Evolutionary conservation across 352 stramenopile genomes (phyloP).

Genomic region (Pythium monospermum): DNA sequence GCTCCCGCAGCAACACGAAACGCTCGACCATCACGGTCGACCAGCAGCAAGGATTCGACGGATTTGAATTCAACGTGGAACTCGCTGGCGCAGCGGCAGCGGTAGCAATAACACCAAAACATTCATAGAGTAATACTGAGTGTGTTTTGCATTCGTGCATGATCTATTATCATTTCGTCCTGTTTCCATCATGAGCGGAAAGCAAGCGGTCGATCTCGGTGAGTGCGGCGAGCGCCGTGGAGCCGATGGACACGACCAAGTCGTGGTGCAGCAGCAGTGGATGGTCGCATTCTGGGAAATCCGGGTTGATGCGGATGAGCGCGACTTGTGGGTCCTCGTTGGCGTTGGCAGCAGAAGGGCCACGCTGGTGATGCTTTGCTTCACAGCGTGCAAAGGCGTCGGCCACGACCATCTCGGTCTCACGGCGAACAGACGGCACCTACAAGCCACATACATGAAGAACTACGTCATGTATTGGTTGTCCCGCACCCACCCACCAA

Average conservation of each 20-base stretch:
- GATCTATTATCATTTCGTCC: not conserved
- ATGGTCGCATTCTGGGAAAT: constrained; percentile 53
- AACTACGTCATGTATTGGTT: not conserved
- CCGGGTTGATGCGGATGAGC: constrained; percentile 76
- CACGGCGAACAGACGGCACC: constrained; percentile 74
- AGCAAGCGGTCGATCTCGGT: constrained; percentile 44
- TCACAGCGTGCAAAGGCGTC: constrained; percentile 62
- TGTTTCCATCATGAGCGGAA: not conserved
- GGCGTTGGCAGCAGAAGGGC: no score
- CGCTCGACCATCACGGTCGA: constrained; percentile 28
- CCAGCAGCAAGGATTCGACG: constrained; percentile 44
- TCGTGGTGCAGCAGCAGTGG: constrained; percentile 35
- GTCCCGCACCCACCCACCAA: not conserved
- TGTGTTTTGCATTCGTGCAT: no score
- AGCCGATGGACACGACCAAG: constrained; percentile 40
- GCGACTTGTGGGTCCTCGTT: constrained; percentile 30
- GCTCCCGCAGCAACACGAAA: constrained; percentile 12
- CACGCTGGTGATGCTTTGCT: no score
- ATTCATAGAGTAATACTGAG: no score
- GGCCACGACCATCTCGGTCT: constrained; percentile 77
- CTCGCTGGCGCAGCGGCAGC: not conserved
- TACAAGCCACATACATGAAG: constrained; percentile 12
- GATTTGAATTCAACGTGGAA: constrained; percentile 61
- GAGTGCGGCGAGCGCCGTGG: constrained; percentile 51
- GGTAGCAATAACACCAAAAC: no score